phyloP scores from a whole-genome alignment of 768 basidiomycete genomes.

The Basidioascus undulatus region DNA sequence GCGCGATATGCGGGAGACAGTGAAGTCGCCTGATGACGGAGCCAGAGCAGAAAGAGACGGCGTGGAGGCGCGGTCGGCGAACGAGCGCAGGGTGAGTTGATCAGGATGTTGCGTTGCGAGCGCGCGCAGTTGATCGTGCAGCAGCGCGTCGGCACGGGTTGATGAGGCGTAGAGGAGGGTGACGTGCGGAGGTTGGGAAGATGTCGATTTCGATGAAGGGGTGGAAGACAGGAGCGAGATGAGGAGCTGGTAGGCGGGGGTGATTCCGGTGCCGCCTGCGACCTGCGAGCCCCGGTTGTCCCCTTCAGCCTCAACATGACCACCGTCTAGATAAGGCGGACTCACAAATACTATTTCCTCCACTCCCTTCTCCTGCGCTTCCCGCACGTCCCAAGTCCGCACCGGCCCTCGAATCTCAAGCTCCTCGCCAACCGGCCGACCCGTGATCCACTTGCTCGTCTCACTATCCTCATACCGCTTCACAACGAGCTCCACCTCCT shows the following conservation, averaged over 20 bases:
- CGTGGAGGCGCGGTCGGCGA: constrained; percentile 3
- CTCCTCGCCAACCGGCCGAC: constrained; percentile 5
- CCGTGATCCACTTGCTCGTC: constrained; percentile 9
- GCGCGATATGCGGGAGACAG: no score
- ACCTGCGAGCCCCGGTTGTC: constrained; percentile 4
- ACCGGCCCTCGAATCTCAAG: constrained; percentile 9
- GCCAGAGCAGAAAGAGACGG: neutral
- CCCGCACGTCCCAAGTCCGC: constrained; percentile 7
- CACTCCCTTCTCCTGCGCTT: neutral
- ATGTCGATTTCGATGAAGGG: neutral
- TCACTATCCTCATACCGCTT: constrained; percentile 14
- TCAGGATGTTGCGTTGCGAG: neutral
- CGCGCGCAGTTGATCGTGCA: neutral
- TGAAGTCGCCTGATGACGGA: neutral
- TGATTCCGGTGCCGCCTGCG: constrained; percentile 14
- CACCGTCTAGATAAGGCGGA: neutral
- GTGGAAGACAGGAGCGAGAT: neutral
- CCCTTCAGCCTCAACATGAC: neutral
- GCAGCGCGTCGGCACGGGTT: constrained; percentile 4
- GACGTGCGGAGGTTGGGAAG: neutral
- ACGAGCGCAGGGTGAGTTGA: constrained; percentile 1
- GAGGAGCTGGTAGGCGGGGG: constrained; percentile 10
- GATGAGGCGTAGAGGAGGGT: constrained; percentile 11
- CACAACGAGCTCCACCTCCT: constrained; percentile 9
- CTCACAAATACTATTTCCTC: constrained; percentile 13